These are phyloP conservation scores for Populus hybrid DNA, from an alignment of 441 rosid species.

Conservation along the genomic window DNA sequence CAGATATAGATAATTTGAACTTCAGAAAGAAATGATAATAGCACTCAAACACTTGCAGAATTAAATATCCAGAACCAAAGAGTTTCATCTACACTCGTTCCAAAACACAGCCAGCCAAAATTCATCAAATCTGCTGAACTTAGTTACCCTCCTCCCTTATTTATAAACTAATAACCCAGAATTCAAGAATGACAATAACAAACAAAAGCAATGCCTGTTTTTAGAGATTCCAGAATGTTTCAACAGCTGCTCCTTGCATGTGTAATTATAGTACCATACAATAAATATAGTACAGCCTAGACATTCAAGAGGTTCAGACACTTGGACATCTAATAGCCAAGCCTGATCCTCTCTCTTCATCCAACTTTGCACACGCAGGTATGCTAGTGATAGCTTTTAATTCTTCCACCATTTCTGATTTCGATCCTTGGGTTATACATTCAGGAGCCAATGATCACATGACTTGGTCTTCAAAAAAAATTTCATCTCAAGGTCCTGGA, in stretches of 20 bases:
- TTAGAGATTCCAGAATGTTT: not conserved
- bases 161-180: not conserved
- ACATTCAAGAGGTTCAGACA: no score
- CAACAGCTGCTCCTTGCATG: not conserved
- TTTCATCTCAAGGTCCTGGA: not conserved
- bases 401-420: no score
- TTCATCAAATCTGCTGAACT: not conserved
- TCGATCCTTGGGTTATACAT: no score
- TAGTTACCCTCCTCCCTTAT: not conserved
- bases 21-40: not conserved
- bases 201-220: not conserved
- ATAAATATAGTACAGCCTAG: not conserved
- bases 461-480: no score
- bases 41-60: not conserved
- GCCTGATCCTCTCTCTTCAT: not conserved
- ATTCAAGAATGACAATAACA: not conserved
- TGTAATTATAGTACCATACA: not conserved
- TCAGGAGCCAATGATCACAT: no score
- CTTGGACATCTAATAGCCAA: not conserved
- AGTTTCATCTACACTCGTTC: not conserved
- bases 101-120: not conserved
- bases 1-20: not conserved
- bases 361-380: not conserved
- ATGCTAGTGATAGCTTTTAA: not conserved
- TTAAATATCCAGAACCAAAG: not conserved